Evolutionary conservation across 2,329 filamentous ascomycete genomes (phyloP).

Genomic region (Cercospora nicotianae): DNA sequence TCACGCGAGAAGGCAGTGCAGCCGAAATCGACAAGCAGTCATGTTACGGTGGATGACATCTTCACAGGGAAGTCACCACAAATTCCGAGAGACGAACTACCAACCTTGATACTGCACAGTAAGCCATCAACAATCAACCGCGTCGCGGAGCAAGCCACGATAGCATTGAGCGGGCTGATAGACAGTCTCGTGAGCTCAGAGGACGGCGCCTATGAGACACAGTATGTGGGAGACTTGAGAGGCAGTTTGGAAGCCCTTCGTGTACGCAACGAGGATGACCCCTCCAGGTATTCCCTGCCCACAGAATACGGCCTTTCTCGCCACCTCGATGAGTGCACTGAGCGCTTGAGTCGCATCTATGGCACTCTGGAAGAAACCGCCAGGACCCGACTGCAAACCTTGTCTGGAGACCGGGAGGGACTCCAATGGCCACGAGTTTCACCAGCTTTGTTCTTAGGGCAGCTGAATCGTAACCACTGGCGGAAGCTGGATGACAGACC

Average conservation of each 20-base stretch:
- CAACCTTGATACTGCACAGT: no score
- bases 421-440: constrained; percentile 16
- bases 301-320: no score
- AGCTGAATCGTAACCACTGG: constrained; percentile 7
- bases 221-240: constrained; percentile 13
- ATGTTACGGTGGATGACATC: constrained; percentile 5
- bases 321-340: no score
- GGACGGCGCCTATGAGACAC: constrained; percentile 2
- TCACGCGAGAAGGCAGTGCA: neutral
- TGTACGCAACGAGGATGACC: neutral
- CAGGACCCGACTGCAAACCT: neutral
- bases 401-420: neutral
- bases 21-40: neutral
- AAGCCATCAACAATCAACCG: no score
- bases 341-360: no score
- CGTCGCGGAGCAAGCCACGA: no score
- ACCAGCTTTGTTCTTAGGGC: constrained; percentile 6
- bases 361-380: no score
- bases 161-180: no score
- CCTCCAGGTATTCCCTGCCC: no score
- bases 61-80: no score
- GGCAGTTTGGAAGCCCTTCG: constrained; percentile 7
- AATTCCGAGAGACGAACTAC: no score
- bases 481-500: neutral
- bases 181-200: neutral